These are phyloP conservation scores for Alnus glutinosa DNA, from an alignment of 306 rosid species.

Conservation along the genomic window DNA sequence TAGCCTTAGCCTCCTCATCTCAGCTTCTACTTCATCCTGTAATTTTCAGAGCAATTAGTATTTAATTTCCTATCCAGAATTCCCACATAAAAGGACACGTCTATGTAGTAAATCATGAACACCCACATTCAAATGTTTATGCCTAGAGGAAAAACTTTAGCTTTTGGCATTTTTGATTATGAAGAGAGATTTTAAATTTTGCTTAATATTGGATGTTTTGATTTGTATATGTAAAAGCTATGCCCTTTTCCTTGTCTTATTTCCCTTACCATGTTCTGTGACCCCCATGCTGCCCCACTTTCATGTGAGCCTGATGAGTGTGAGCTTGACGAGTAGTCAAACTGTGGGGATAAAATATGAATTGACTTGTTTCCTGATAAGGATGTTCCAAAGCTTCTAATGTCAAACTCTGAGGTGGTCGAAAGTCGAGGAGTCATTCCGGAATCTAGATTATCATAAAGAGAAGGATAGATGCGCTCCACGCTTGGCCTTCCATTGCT, in stretches of 20 bases:
- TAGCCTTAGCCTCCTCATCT: conserved; percentile 77
- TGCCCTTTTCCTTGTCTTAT: neutral
- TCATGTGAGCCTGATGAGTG: conserved; percentile 45
- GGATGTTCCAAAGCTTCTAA: conserved; percentile 42
- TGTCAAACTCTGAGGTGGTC: conserved; percentile 47
- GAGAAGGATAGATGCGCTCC: conserved; percentile 46
- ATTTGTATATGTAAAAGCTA: neutral
- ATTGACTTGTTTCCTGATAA: conserved; percentile 42
- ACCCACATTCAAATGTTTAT: neutral
- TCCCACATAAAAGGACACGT: neutral
- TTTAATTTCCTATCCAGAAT: neutral
- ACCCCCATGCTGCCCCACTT: conserved; percentile 35
- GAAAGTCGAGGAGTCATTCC: conserved; percentile 43
- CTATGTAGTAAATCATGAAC: neutral
- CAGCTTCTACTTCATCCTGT: conserved; percentile 82
- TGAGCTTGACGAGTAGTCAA: conserved; percentile 42
- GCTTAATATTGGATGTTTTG: too few species aligned
- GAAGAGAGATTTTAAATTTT: neutral
- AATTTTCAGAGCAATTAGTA: conserved; percentile 17
- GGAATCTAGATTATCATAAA: conserved; percentile 40
- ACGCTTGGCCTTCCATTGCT: conserved; percentile 60
- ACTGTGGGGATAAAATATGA: conserved; percentile 30
- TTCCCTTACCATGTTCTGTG: conserved; percentile 39
- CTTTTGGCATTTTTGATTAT: neutral
- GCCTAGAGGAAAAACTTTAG: neutral